These are phyloP conservation scores for Euclidium syriacum DNA, from an alignment of 345 rosid species.

Conservation along the genomic window DNA sequence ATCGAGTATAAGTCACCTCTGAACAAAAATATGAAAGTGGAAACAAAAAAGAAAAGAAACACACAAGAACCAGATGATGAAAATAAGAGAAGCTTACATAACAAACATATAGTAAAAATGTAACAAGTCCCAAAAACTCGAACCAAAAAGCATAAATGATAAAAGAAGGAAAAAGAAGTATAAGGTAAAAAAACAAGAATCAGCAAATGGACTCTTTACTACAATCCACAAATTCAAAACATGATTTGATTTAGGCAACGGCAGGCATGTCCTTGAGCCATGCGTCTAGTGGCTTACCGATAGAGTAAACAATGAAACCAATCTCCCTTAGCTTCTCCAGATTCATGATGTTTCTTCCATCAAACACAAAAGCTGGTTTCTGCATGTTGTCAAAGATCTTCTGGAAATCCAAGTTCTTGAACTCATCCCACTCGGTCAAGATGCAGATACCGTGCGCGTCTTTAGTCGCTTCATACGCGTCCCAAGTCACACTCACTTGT, in stretches of 20 bases:
- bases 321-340: constrained; percentile 54
- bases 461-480: constrained; percentile 67
- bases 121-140: background rate
- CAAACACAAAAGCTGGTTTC: constrained; percentile 79
- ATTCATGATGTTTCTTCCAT: constrained; percentile 62
- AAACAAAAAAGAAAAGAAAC: background rate
- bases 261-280: constrained; percentile 34
- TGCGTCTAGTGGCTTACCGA: constrained; percentile 31
- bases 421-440: constrained; percentile 84
- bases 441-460: constrained; percentile 75
- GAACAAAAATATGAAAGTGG: background rate
- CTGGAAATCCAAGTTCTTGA: constrained; percentile 64
- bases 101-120: background rate
- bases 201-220: background rate
- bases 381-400: constrained; percentile 65
- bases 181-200: background rate
- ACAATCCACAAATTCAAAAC: too few species aligned
- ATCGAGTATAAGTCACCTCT: background rate
- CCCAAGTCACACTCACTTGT: constrained; percentile 60
- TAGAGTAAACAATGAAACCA: constrained; percentile 70
- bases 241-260: constrained; percentile 13
- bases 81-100: constrained; percentile 3
- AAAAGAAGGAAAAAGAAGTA: background rate
- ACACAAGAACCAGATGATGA: background rate
- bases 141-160: background rate